Evolutionary conservation across 345 rosid genomes (phyloP), one percentile per base, ranked within the genome.

Genomic region (Draba incana): DNA sequence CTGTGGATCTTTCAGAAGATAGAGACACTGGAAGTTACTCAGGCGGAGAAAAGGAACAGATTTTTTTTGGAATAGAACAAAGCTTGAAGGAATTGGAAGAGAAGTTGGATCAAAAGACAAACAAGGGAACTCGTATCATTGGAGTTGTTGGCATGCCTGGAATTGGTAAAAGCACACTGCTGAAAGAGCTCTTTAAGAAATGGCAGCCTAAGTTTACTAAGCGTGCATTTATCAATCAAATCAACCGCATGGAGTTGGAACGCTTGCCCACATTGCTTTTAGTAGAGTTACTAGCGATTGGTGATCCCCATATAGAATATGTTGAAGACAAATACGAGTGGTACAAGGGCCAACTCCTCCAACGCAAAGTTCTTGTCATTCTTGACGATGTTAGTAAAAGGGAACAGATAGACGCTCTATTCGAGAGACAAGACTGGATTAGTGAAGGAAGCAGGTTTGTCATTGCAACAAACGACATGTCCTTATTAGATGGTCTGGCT

Each of bases 81-180:
- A 50, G 41, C 12, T 27, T 53, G 1, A 5, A 41, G 12, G 28
- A 41, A 2, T 27, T 66, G 52, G 30, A 42, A 28, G 70, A 67
- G n/a, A 67, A 9, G 53, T 5, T 67, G 44, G 62, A 45, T 4
- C 6, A 0, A 20, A 9, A 33, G 2, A 41, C 15, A 12, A 30
- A 43, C 53, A 54, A 55, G 53, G 45, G 35, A 67, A 67, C 71
- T 45, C 64, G 64, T 8, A 7, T 67, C 33, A 5, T 67, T 16
- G 71, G 63, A 43, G 53, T 67, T 33, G 55, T 45, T 31, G 71
- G 71, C 6, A 68, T 68, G 72, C 64, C 72, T 0, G 64, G 64
- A 0, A 68, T 68, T 9, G 72, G 72, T 1, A 68, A 68, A 68
- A 68, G 48, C 48, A 58, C 73, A n/a, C 57, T 68, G 1, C 4